Evolutionary conservation across 2,329 filamentous ascomycete genomes (phyloP).

Genomic region (Cladophialophora exuberans): DNA sequence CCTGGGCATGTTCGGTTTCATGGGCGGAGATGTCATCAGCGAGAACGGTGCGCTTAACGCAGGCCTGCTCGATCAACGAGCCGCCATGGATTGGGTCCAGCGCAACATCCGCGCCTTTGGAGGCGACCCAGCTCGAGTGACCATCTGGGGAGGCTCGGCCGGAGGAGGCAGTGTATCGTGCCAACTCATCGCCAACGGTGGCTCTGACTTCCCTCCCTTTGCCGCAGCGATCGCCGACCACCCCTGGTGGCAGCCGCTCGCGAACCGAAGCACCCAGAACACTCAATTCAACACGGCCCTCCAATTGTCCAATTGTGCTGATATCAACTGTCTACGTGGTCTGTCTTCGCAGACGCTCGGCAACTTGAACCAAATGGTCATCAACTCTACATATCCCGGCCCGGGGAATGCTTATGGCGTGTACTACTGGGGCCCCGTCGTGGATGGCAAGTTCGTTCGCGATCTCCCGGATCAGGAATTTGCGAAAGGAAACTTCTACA

Average conservation of each 20-base stretch:
- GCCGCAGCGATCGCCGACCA: conserved; percentile 46
- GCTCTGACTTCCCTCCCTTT: conserved; percentile 43
- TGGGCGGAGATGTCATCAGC: conserved; percentile 14
- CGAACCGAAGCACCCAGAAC: conserved; percentile 38
- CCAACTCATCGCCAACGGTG: conserved; percentile 44
- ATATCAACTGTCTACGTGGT: conserved; percentile 15
- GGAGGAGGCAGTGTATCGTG: conserved; percentile 21
- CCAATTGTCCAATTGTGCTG: conserved; percentile 47
- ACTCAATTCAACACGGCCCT: conserved; percentile 49
- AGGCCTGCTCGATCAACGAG: conserved; percentile 43
- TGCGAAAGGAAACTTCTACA: conserved; percentile 32
- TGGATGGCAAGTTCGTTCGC: conserved; percentile 40
- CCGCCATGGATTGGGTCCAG: conserved; percentile 43
- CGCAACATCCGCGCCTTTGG: conserved; percentile 42
- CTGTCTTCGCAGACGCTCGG: conserved; percentile 9
- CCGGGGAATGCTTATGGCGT: conserved; percentile 16
- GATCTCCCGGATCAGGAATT: conserved; percentile 41
- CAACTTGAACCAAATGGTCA: conserved; percentile 14
- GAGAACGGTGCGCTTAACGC: conserved; percentile 33
- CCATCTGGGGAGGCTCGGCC: conserved; percentile 40
- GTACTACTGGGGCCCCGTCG: conserved; percentile 32
- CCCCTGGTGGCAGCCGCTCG: conserved; percentile 42
- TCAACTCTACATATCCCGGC: conserved; percentile 15
- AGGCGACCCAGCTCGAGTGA: conserved; percentile 42
- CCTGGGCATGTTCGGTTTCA: conserved; percentile 72